phyloP scores from a whole-genome alignment of 179 eudicot species.

The Amaranthus tricolor region DNA sequence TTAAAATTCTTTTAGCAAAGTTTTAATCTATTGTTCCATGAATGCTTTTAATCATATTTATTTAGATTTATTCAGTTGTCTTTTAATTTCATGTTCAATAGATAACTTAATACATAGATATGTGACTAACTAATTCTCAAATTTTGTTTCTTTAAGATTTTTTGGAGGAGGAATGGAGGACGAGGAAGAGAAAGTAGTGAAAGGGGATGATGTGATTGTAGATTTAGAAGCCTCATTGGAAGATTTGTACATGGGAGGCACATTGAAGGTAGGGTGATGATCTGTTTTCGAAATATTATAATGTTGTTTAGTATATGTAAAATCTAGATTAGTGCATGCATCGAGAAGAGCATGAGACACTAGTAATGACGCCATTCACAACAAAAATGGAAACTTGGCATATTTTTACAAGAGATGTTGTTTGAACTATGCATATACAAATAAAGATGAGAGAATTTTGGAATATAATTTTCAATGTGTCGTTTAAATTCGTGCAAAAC shows the following conservation, averaged over 20 bases:
- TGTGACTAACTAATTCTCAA: conserved; percentile 17
- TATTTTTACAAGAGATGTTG: background rate
- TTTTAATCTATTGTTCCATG: background rate
- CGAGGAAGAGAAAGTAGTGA: conserved; percentile 82
- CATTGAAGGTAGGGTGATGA: conserved; percentile 61
- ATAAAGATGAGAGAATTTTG: background rate
- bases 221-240: conserved; percentile 95
- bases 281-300: background rate
- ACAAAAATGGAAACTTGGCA: background rate
- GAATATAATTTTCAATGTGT: background rate
- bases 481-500: background rate
- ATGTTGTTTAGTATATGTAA: conserved; percentile 1
- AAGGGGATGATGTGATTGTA: conserved; percentile 93
- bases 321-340: background rate
- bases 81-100: background rate
- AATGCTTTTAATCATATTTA: background rate
- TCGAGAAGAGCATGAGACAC: background rate
- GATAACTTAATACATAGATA: background rate
- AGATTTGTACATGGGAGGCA: conserved; percentile 95
- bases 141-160: conserved; percentile 43
- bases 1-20: background rate
- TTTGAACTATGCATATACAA: background rate
- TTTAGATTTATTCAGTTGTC: background rate
- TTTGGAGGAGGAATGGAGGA: conserved; percentile 94
- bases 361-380: background rate